These are phyloP conservation scores for Acidomyces sp. DNA, from an alignment of 495 filamentous ascomycete genomes.

Conservation along the genomic window DNA sequence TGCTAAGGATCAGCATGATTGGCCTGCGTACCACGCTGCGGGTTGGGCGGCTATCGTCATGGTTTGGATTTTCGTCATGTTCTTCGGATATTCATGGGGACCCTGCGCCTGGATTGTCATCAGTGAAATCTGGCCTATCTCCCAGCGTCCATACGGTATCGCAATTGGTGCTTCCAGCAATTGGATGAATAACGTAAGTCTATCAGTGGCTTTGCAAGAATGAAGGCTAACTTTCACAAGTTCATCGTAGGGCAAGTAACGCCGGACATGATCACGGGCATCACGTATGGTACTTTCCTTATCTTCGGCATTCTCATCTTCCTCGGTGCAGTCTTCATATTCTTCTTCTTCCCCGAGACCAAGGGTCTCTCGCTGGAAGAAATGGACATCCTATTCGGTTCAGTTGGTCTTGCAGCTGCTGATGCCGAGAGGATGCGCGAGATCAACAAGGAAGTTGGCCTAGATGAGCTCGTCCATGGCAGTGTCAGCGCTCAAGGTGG, in stretches of 20 bases:
- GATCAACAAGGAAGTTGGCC: constrained; percentile 59
- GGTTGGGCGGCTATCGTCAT: constrained; percentile 70
- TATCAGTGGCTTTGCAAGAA: neutral
- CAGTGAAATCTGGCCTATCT: constrained; percentile 65
- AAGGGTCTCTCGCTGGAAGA: constrained; percentile 37
- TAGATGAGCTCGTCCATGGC: constrained; percentile 29
- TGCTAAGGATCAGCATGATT: constrained; percentile 46
- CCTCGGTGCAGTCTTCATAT: constrained; percentile 45
- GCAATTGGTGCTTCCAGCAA: constrained; percentile 48
- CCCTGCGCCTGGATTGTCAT: constrained; percentile 52
- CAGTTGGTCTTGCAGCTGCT: constrained; percentile 52
- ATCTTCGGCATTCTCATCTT: constrained; percentile 63
- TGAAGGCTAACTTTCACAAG: constrained; percentile 38
- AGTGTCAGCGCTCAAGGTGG: constrained; percentile 6
- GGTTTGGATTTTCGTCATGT: constrained; percentile 71
- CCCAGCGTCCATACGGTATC: constrained; percentile 60
- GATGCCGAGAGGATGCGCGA: constrained; percentile 60
- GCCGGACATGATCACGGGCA: constrained; percentile 55
- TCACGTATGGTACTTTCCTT: constrained; percentile 67
- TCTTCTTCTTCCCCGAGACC: constrained; percentile 36
- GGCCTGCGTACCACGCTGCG: constrained; percentile 45
- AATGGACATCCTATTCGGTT: constrained; percentile 67
- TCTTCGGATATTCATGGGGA: constrained; percentile 69
- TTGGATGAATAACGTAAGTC: constrained; percentile 23
- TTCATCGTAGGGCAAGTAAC: constrained; percentile 64